Conservation (phyloP, 164 flowering plant species). For the Taxillus chinensis region DNA sequence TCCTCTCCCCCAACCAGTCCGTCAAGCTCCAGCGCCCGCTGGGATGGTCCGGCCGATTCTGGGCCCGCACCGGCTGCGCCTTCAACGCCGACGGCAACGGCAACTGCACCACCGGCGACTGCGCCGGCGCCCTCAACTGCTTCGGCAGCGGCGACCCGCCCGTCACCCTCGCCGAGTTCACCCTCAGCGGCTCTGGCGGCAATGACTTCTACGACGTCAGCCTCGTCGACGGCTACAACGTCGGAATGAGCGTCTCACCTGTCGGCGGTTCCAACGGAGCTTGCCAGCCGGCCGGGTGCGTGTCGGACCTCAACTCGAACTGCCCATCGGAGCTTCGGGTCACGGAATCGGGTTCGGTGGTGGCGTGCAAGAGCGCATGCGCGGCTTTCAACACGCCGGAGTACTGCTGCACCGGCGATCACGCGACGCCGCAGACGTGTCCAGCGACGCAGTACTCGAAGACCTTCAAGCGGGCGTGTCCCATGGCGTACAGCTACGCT, state of each 20-base stretch:
- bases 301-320: conserved; percentile 47
- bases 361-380: conserved; percentile 94
- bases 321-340: conserved; percentile 74
- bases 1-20: conserved; percentile 39
- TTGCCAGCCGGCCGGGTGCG: conserved; percentile 80
- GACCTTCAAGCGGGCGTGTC: conserved; percentile 83
- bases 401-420: conserved; percentile 80
- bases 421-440: conserved; percentile 62
- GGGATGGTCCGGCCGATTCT: conserved; percentile 89
- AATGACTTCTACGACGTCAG: conserved; percentile 94
- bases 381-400: conserved; percentile 61
- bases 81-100: conserved; percentile 62
- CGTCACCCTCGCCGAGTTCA: conserved; percentile 72
- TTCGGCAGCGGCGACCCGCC: conserved; percentile 62
- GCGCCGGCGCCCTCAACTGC: conserved; percentile 62
- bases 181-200: conserved; percentile 26
- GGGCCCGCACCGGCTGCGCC: conserved; percentile 85
- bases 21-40: conserved; percentile 44
- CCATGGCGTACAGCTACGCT: conserved; percentile 85
- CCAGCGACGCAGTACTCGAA: conserved; percentile 59
- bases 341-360: conserved; percentile 31
- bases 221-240: conserved; percentile 90
- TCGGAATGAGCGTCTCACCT: conserved; percentile 48
- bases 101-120: conserved; percentile 73
- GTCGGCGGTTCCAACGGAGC: conserved; percentile 52